Percentiles rank a stretch among this genome's conserved stretches.
Conservation (phyloP, 805 yeast species). For the Wickerhamiella azyma region DNA sequence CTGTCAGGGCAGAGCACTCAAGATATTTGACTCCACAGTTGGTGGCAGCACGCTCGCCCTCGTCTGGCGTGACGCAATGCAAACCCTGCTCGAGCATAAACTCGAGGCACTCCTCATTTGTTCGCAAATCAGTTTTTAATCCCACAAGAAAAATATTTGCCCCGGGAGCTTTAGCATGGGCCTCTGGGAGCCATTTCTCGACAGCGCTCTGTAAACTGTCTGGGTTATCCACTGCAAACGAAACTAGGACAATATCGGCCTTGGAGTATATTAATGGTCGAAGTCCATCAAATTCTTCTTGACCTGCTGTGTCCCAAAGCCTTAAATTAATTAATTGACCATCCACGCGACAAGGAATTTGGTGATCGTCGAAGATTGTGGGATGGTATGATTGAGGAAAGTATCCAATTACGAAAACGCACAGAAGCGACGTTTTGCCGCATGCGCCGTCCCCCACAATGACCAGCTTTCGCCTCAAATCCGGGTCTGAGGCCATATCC, state of each 20-base stretch:
- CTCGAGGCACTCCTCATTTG: conserved; percentile 27
- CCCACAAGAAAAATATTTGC: conserved; percentile 74
- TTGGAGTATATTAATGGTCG: conserved; percentile 79
- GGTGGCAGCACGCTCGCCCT: conserved; percentile 59
- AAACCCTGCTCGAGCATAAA: conserved; percentile 36
- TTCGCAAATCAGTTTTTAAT: conserved; percentile 66
- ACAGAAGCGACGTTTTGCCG: conserved; percentile 81
- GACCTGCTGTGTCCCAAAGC: conserved; percentile 95
- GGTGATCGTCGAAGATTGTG: conserved; percentile 88
- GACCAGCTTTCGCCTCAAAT: conserved; percentile 42
- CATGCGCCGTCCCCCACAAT: conserved; percentile 94
- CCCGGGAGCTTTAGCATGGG: conserved; percentile 61
- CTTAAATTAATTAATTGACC: conserved; percentile 83
- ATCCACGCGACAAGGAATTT: conserved; percentile 85
- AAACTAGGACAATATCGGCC: conserved; percentile 75
- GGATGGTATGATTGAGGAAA: conserved; percentile 82
- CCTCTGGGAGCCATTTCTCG: conserved; percentile 81
- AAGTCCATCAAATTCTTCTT: conserved; percentile 84
- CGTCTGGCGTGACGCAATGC: conserved; percentile 30
- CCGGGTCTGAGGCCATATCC: neutral
- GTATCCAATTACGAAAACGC: conserved; percentile 84
- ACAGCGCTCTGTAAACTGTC: conserved; percentile 34
- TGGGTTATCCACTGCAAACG: conserved; percentile 39
- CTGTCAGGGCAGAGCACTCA: conserved; percentile 85
- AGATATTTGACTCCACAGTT: conserved; percentile 72